These are phyloP conservation scores for Setaria viridis DNA, from an alignment of 202 grass and related monocot species.

Conservation along the genomic window DNA sequence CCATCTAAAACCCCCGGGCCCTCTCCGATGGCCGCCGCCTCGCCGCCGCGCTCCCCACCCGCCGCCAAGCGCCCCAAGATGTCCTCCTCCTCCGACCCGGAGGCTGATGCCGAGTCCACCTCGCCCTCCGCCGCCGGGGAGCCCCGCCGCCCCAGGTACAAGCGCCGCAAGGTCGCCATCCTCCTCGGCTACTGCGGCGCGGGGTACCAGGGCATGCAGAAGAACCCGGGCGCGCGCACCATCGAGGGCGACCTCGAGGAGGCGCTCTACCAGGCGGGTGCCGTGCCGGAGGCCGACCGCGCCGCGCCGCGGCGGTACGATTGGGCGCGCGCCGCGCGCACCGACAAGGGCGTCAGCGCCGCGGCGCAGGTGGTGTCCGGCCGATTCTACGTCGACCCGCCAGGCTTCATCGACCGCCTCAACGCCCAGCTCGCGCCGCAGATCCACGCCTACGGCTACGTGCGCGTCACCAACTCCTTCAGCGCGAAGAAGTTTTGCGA, in stretches of 20 bases:
- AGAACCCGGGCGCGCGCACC: slow-evolving; percentile 91
- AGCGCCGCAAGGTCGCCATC: slow-evolving; percentile 95
- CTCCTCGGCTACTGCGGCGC: slow-evolving; percentile 88
- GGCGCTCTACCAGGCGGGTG: slow-evolving; percentile 81
- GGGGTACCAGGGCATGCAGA: slow-evolving; percentile 98
- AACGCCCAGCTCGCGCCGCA: slow-evolving; percentile 72
- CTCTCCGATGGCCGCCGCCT: slow-evolving; percentile 60
- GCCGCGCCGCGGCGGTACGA: slow-evolving; percentile 68
- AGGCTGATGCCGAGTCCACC: slow-evolving; percentile 44
- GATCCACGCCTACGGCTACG: slow-evolving; percentile 84
- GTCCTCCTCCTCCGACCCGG: slow-evolving; percentile 67
- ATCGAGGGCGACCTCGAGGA: slow-evolving; percentile 97
- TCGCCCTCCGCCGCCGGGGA: slow-evolving; percentile 47
- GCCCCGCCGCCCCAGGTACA: slow-evolving; percentile 64
- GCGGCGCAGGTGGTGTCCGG: slow-evolving; percentile 88
- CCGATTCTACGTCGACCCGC: slow-evolving; percentile 86
- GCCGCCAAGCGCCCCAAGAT: slow-evolving; percentile 77
- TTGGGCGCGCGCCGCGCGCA: slow-evolving; percentile 87
- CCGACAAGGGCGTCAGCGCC: slow-evolving; percentile 92
- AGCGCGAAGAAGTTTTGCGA: slow-evolving; percentile 97
- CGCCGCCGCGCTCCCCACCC: slow-evolving; percentile 68
- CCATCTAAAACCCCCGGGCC: slow-evolving; percentile 37
- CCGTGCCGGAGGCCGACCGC: slow-evolving; percentile 70
- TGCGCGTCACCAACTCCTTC: slow-evolving; percentile 87
- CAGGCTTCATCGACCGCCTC: slow-evolving; percentile 70